phyloP scores from a whole-genome alignment of 208 protist genomes.

The Tritrichomonas foetus region DNA sequence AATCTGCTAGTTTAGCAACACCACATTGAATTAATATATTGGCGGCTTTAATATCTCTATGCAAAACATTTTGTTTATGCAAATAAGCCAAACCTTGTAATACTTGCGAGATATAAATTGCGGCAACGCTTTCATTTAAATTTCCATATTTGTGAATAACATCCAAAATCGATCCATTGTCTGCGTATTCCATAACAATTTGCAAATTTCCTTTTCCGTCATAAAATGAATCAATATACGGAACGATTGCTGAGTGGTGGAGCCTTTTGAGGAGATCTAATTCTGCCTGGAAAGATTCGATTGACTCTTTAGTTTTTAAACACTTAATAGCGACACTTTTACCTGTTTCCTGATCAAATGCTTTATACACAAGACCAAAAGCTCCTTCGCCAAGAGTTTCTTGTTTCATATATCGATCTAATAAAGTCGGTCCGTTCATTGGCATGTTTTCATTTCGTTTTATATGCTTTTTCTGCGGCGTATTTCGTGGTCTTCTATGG shows the following conservation, averaged over 20 bases:
- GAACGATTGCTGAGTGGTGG: not conserved
- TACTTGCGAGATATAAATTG: constrained; percentile 18
- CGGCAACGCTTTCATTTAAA: not conserved
- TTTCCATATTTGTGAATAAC: constrained; percentile 2
- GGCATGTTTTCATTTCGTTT: no score
- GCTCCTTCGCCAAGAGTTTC: not conserved
- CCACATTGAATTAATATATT: constrained; percentile 35
- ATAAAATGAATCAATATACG: constrained; percentile 19
- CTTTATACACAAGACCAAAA: constrained; percentile 2
- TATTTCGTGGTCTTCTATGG: no score
- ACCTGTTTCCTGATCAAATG: constrained; percentile 33
- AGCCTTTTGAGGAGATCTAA: constrained; percentile 24
- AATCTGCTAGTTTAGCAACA: constrained; percentile 23
- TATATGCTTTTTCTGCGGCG: no score
- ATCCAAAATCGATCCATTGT: not conserved
- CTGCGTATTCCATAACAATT: constrained; percentile 40
- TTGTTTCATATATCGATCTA: constrained; percentile 9
- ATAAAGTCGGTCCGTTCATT: not conserved
- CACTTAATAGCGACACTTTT: constrained; percentile 31
- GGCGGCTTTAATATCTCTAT: constrained; percentile 40
- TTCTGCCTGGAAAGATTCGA: constrained; percentile 8
- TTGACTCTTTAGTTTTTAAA: not conserved
- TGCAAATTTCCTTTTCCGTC: not conserved
- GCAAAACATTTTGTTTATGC: constrained; percentile 36
- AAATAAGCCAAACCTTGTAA: constrained; percentile 35